A percentile compares a stretch with the other conserved stretches of the same genome.
Conservation (phyloP, 345 rosid species). For the Lagerstroemia speciosa region DNA sequence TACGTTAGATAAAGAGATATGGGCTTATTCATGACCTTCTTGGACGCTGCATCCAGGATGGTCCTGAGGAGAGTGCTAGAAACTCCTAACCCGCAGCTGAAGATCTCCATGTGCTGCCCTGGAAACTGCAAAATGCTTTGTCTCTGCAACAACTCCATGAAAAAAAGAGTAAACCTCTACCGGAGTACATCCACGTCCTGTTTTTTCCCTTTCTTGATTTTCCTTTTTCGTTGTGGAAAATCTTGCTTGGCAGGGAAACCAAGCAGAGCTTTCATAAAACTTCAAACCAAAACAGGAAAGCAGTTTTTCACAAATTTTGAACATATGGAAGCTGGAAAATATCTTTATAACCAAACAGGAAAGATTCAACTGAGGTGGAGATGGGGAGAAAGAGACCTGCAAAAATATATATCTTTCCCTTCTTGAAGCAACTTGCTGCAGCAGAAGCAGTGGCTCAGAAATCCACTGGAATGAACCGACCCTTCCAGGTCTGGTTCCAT, state of each 20-base stretch:
- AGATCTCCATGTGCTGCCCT: conserved; percentile 2
- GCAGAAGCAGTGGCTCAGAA: not conserved
- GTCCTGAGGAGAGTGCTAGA: not conserved
- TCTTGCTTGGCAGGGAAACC: too few species aligned
- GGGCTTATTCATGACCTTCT: too few species aligned
- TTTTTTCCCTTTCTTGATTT: too few species aligned
- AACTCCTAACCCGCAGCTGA: conserved; percentile 2
- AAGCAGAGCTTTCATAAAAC: too few species aligned
- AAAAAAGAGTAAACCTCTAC: too few species aligned
- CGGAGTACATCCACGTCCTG: too few species aligned
- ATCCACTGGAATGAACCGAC: not conserved
- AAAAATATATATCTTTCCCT: not conserved
- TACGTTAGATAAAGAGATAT: too few species aligned
- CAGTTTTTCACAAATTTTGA: not conserved
- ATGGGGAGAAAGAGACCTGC: not conserved
- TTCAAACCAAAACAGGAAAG: not conserved
- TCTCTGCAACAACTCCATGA: not conserved
- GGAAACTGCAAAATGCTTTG: not conserved
- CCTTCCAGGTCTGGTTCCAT: too few species aligned
- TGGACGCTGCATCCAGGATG: not conserved
- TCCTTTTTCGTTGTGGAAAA: too few species aligned
- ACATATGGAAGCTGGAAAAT: not conserved
- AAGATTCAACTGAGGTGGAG: too few species aligned
- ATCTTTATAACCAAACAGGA: not conserved
- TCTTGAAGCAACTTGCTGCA: not conserved